These are phyloP conservation scores for Saccharomyces eubayanus DNA, from an alignment of 805 yeast species.

Conservation along the genomic window DNA sequence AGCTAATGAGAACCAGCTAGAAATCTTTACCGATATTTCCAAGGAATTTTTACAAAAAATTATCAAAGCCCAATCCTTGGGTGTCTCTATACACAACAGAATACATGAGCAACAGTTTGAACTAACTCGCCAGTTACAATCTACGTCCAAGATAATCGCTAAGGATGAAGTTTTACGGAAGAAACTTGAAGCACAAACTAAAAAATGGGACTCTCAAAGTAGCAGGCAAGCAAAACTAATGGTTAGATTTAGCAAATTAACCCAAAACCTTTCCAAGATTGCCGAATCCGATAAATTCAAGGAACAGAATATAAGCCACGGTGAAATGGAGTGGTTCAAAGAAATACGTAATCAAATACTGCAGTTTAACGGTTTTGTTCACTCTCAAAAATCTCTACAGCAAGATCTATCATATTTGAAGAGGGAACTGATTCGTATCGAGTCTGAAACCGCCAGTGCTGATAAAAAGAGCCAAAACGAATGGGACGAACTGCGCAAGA, in stretches of 20 bases:
- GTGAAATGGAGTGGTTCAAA: constrained; percentile 40
- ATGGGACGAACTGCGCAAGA: constrained; percentile 29
- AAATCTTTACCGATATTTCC: constrained; percentile 18
- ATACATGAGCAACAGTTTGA: constrained; percentile 36
- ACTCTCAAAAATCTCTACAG: constrained; percentile 18
- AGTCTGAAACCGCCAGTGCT: constrained; percentile 3
- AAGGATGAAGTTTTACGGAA: constrained; percentile 12
- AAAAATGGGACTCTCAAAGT: constrained; percentile 11
- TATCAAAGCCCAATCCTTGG: constrained; percentile 26
- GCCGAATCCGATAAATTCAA: constrained; percentile 9
- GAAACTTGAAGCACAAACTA: constrained; percentile 10
- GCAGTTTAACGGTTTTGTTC: constrained; percentile 28
- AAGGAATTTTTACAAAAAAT: constrained; percentile 17
- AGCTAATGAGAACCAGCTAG: constrained; percentile 23
- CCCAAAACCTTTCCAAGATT: constrained; percentile 21
- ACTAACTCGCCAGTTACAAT: constrained; percentile 34
- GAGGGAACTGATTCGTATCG: constrained; percentile 17
- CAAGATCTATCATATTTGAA: constrained; percentile 27
- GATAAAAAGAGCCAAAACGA: constrained; percentile 11
- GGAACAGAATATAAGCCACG: constrained; percentile 31
- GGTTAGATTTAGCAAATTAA: constrained; percentile 28
- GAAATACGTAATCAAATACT: constrained; percentile 33
- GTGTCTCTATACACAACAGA: constrained; percentile 32
- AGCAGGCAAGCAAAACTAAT: constrained; percentile 30
- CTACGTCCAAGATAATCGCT: constrained; percentile 17